A percentile compares a stretch with the other conserved stretches of the same genome.
Evolutionary conservation across 169 alveolate species (phyloP).

Genomic region (Plasmodium malariae): DNA sequence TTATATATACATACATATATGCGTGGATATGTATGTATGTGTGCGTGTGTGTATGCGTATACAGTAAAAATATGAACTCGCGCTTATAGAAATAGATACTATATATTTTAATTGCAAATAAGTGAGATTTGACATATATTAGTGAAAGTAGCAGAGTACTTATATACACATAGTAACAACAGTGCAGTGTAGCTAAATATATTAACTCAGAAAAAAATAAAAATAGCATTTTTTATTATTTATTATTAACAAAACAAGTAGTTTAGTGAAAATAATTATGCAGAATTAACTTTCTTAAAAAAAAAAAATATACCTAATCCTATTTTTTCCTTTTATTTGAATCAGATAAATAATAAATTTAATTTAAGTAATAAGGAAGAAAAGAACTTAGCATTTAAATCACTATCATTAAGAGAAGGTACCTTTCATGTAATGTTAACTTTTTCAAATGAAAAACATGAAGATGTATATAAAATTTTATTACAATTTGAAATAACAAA

Average conservation of each 20-base stretch:
- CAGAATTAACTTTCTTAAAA: background rate
- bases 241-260: background rate
- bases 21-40: background rate
- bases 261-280: background rate
- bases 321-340: background rate
- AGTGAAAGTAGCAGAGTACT: no score
- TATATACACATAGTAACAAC: background rate
- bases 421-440: constrained; percentile 35
- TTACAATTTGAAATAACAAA: constrained; percentile 57
- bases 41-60: no score
- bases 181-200: no score
- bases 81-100: no score
- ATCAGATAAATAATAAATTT: constrained; percentile 32
- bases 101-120: no score
- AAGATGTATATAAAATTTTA: constrained; percentile 65
- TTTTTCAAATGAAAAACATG: constrained; percentile 66
- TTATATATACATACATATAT: background rate
- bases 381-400: constrained; percentile 34
- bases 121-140: no score
- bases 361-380: constrained; percentile 44
- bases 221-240: background rate
- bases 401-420: constrained; percentile 51
- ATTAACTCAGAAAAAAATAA: background rate
- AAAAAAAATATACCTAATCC: background rate
- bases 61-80: no score